phyloP scores from a whole-genome alignment of 2,329 filamentous ascomycete genomes.

The Fusarium sp. region DNA sequence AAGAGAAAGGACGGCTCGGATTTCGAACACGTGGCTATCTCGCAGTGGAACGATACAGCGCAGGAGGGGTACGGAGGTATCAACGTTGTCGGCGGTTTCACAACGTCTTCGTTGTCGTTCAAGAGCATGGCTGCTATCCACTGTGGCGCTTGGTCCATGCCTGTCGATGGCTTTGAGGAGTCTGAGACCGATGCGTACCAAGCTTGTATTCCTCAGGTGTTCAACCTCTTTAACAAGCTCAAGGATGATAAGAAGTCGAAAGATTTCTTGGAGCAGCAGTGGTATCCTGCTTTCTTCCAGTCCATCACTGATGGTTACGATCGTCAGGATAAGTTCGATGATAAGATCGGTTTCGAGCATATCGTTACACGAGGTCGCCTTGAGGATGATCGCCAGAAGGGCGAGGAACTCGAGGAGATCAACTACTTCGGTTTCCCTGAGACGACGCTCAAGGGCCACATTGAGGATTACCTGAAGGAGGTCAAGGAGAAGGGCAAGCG shows the following conservation, averaged over 20 bases:
- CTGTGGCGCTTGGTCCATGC: conserved; percentile 54
- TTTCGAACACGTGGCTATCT: conserved; percentile 40
- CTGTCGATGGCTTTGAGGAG: conserved; percentile 54
- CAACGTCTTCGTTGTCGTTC: conserved; percentile 54
- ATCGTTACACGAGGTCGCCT: conserved; percentile 44
- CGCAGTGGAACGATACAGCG: conserved; percentile 39
- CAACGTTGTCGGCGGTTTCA: conserved; percentile 53
- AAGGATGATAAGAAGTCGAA: conserved; percentile 26
- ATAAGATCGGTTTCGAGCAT: conserved; percentile 46
- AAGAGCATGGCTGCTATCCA: conserved; percentile 56
- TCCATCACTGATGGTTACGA: conserved; percentile 51
- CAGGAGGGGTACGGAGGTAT: conserved; percentile 50
- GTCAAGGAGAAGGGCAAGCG: conserved; percentile 46
- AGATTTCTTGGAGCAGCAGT: conserved; percentile 44
- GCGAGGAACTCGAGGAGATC: conserved; percentile 36
- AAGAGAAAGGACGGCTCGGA: conserved; percentile 38
- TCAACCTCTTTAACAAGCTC: conserved; percentile 46
- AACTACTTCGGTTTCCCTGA: conserved; percentile 52
- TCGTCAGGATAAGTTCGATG: conserved; percentile 47
- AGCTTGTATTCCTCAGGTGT: conserved; percentile 54
- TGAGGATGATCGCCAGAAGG: conserved; percentile 23
- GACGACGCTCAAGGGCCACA: conserved; percentile 43
- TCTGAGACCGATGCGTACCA: conserved; percentile 54
- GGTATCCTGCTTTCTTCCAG: conserved; percentile 49
- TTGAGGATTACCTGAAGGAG: conserved; percentile 44